A percentile compares a stretch with the other conserved stretches of the same genome.
phyloP scores from a whole-genome alignment of 2,329 filamentous ascomycete species.

The Colletotrichum sp. region DNA sequence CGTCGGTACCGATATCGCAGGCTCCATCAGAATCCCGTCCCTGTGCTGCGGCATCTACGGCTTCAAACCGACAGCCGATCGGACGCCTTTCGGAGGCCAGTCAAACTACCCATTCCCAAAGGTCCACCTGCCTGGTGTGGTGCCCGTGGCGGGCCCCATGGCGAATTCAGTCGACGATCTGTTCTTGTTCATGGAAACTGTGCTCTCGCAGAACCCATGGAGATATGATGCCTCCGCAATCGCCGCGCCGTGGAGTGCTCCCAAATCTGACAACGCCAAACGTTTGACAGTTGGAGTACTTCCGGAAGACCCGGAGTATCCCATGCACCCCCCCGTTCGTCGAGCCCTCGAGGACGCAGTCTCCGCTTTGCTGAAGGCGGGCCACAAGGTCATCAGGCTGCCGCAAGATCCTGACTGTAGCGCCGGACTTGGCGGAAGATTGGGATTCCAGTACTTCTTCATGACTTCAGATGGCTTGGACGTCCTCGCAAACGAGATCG shows the following conservation, averaged over 20 bases:
- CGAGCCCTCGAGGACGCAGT: slow-evolving; percentile 47
- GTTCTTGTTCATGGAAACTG: slow-evolving; percentile 43
- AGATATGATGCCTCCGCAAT: slow-evolving; percentile 45
- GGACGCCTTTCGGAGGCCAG: slow-evolving; percentile 27
- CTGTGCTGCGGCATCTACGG: slow-evolving; percentile 49
- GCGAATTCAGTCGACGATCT: slow-evolving; percentile 44
- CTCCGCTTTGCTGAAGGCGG: slow-evolving; percentile 40
- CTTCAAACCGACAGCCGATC: slow-evolving; percentile 42
- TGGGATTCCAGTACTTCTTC: slow-evolving; percentile 45
- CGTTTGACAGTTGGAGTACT: slow-evolving; percentile 53
- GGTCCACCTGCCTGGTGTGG: slow-evolving; percentile 29
- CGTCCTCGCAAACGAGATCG: slow-evolving; percentile 32
- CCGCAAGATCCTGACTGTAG: slow-evolving; percentile 31
- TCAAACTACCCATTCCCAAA: slow-evolving; percentile 1
- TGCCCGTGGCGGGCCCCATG: slow-evolving; percentile 46
- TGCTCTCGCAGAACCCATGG: slow-evolving; percentile 47
- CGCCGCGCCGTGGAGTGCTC: slow-evolving; percentile 50
- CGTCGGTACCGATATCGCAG: slow-evolving; percentile 47
- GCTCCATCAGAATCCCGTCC: slow-evolving; percentile 48
- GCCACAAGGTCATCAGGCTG: slow-evolving; percentile 48
- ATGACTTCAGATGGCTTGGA: slow-evolving; percentile 33
- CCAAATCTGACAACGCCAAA: slow-evolving; percentile 12
- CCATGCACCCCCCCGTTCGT: slow-evolving; percentile 55
- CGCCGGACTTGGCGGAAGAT: slow-evolving; percentile 33
- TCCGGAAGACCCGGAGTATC: slow-evolving; percentile 49